A percentile compares a stretch with the other conserved stretches of the same genome.
Conservation (phyloP, 805 yeast genomes). For the Monosporozyma aerobia region DNA sequence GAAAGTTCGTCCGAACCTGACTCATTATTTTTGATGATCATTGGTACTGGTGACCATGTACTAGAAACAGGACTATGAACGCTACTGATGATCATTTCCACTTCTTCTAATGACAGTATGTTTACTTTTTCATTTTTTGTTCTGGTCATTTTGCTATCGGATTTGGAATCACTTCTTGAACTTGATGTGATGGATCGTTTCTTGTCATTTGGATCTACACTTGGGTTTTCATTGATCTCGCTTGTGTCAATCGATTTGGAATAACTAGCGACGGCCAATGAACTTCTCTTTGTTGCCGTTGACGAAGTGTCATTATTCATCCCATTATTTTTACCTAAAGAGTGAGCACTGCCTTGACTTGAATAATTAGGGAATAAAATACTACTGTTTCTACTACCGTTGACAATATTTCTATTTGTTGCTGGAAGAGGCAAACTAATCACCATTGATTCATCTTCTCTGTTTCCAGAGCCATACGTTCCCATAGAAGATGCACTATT, state of each 20-base stretch:
- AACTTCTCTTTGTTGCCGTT: neutral
- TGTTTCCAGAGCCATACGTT: slow-evolving; percentile 21
- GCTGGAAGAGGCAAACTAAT: neutral
- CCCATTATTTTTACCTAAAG: neutral
- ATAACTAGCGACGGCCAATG: neutral
- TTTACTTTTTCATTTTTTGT: slow-evolving; percentile 12
- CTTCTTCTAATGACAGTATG: slow-evolving; percentile 31
- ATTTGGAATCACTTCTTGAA: neutral
- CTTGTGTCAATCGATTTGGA: neutral
- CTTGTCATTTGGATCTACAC: neutral
- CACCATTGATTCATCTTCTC: neutral
- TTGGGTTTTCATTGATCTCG: neutral
- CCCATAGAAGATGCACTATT: slow-evolving; percentile 24
- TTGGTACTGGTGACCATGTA: slow-evolving; percentile 56
- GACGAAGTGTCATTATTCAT: neutral
- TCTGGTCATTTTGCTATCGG: neutral
- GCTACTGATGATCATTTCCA: slow-evolving; percentile 31
- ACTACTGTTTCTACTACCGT: slow-evolving; percentile 5
- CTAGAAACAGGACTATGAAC: slow-evolving; percentile 31
- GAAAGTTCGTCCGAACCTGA: neutral
- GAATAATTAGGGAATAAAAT: neutral
- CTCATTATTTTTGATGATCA: slow-evolving; percentile 29
- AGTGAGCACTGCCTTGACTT: slow-evolving; percentile 5
- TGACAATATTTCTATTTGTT: neutral
- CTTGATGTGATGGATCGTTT: neutral